Evolutionary conservation across 2,329 filamentous ascomycete genomes (phyloP).

Genomic region (Curvularia sp.): DNA sequence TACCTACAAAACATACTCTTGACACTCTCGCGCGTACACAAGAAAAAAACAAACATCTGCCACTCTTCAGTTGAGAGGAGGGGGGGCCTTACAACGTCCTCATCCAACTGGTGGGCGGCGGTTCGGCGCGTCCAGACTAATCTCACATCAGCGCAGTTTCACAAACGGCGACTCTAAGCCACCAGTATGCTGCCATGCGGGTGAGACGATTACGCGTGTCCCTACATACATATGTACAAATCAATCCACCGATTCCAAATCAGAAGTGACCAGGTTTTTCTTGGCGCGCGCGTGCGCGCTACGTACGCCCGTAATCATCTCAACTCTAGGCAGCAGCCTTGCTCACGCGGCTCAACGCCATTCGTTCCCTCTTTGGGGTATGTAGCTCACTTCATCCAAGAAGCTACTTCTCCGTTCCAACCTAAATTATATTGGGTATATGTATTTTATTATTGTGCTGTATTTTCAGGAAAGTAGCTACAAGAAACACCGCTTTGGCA

Average conservation of each 20-base stretch:
- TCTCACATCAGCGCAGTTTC: neutral
- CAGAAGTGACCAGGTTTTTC: neutral
- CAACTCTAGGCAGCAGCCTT: neutral
- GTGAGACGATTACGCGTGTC: neutral
- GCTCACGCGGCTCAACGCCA: neutral
- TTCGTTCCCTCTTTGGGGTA: neutral
- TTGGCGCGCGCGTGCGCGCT: neutral
- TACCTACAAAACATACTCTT: neutral
- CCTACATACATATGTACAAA: neutral
- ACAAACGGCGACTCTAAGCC: neutral
- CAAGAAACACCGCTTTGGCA: neutral
- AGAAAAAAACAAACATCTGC: neutral
- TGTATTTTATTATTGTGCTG: neutral
- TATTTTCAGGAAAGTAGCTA: conserved; percentile 10
- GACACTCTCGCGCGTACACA: neutral
- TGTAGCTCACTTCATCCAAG: too few species aligned
- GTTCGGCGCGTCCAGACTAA: neutral
- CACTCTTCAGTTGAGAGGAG: neutral
- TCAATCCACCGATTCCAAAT: neutral
- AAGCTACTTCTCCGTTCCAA: neutral
- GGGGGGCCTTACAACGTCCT: neutral
- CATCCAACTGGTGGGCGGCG: neutral
- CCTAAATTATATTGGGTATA: neutral
- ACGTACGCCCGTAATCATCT: too few species aligned
- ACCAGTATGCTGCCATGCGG: neutral